Evolutionary conservation across 2,329 filamentous ascomycete genomes (phyloP).

Genomic region (Pestalotiopsis sp.): DNA sequence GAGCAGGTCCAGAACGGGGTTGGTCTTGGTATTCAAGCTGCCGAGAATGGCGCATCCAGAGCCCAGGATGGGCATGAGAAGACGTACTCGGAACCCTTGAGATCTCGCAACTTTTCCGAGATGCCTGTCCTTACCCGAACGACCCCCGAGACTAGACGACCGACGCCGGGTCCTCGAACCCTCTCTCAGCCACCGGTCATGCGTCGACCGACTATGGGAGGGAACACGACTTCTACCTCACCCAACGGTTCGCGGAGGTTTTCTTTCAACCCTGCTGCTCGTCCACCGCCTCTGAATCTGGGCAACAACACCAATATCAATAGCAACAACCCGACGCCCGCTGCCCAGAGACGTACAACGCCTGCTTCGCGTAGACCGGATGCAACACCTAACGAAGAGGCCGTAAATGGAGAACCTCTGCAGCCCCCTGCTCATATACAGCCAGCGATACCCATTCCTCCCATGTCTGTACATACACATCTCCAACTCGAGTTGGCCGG

Average conservation of each 20-base stretch:
- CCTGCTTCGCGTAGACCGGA: conserved; percentile 20
- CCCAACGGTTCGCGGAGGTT: conserved; percentile 46
- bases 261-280: conserved; percentile 49
- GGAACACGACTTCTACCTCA: conserved; percentile 30
- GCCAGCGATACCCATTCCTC: conserved; percentile 61
- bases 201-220: conserved; percentile 34
- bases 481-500: conserved; percentile 67
- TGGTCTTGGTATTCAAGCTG: conserved; percentile 24
- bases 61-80: conserved; percentile 24
- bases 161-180: conserved; percentile 42
- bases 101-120: conserved; percentile 12
- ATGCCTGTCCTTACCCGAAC: conserved; percentile 19
- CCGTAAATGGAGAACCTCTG: conserved; percentile 18
- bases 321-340: conserved; percentile 13
- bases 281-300: conserved; percentile 49
- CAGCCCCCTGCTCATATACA: conserved; percentile 53
- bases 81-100: conserved; percentile 2
- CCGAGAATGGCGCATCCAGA: conserved; percentile 28
- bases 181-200: conserved; percentile 56
- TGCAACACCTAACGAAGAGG: conserved; percentile 10
- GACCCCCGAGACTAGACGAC: conserved; percentile 35
- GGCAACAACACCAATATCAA: conserved; percentile 26
- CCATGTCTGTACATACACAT: conserved; percentile 68
- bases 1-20: conserved; percentile 31
- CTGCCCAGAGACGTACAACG: not conserved